Base-by-base conservation (phyloP, 2,329 filamentous ascomycete species). In the Aspergillus sp. region DNA sequence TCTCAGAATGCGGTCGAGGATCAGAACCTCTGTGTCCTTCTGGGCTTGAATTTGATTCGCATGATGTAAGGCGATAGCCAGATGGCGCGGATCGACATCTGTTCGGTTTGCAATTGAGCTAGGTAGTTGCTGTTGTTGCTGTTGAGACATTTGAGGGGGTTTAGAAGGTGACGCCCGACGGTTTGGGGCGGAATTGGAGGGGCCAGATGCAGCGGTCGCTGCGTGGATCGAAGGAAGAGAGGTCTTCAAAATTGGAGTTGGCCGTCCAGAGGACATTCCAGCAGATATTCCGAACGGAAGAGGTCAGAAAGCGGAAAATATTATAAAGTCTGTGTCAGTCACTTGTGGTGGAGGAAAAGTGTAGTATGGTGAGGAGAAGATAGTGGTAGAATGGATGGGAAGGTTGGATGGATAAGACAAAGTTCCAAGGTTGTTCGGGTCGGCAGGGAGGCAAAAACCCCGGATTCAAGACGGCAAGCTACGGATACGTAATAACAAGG, bases 31-130 rank as follows among this genome's bases (percentile, higher is more conserved):
- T 65, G 91, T 83, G 52, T 90, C 86, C 75, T 94, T 96, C 71
- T 90, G 91, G 67, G 91, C 84, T 76, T 97, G 90, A 55, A 97
- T 87, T 57, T 91, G 86, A 67, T 85, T 85, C 45, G 94, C 94
- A 80, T 97, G 92, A 70, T 92, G 86, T 61, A 95, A 79, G 53
- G 92, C 94, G 58, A 91, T 84, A 61, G 89, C 84, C 13, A 80
- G 67, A 58, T 81, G 76, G 36, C 76, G 78, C 12, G 77, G 58
- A 79, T 82, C 69, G 80, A 79, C 66, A n/a, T 65, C 65, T 49
- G 81, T 70, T 64, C 77, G 72, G 61, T 68, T 65, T 63, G 71
- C 63, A 52, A 74, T 65, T 55, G 61, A 61, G 43, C 66, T 63
- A 62, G 71, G 64, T 59, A 36, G 32, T 36, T 13, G 32, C 10